phyloP scores from a whole-genome alignment of 2,329 filamentous ascomycete genomes.

The Aspergillus calidoustus region DNA sequence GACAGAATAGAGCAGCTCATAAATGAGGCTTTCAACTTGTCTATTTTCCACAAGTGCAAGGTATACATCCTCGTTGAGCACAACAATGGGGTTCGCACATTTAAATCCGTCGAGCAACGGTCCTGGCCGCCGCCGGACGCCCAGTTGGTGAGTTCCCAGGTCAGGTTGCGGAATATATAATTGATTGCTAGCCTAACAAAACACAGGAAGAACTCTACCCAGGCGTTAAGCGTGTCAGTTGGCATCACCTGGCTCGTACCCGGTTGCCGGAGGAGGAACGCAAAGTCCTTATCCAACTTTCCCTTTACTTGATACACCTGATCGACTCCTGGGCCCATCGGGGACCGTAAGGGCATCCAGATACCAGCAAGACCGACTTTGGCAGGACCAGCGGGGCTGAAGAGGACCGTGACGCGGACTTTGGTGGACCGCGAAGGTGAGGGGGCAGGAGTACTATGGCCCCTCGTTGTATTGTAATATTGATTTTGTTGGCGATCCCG shows the following conservation, averaged over 20 bases:
- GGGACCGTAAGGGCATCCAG: not conserved
- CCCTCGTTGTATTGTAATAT: not conserved
- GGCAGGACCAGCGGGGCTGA: not conserved
- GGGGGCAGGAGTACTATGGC: not conserved
- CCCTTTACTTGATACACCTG: not conserved
- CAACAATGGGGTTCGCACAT: constrained; percentile 1
- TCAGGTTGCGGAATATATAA: not conserved
- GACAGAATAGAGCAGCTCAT: constrained; percentile 1
- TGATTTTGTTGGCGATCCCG: not conserved
- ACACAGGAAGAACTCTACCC: not conserved
- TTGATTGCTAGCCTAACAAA: not conserved
- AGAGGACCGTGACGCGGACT: not conserved
- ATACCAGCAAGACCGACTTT: not conserved
- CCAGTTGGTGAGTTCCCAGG: not conserved
- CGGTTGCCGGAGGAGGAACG: not conserved
- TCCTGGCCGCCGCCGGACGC: constrained; percentile 12
- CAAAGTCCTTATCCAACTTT: not conserved
- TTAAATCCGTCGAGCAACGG: constrained; percentile 14
- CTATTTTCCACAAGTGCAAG: constrained; percentile 11
- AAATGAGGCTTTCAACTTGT: constrained; percentile 11
- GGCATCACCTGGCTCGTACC: not conserved
- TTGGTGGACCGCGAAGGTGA: not conserved
- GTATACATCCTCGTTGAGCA: constrained; percentile 16
- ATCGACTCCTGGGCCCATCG: not conserved
- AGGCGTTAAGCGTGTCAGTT: not conserved